These are phyloP conservation scores for Diospyros lotus DNA, from an alignment of 148 eudicot species.

Conservation along the genomic window DNA sequence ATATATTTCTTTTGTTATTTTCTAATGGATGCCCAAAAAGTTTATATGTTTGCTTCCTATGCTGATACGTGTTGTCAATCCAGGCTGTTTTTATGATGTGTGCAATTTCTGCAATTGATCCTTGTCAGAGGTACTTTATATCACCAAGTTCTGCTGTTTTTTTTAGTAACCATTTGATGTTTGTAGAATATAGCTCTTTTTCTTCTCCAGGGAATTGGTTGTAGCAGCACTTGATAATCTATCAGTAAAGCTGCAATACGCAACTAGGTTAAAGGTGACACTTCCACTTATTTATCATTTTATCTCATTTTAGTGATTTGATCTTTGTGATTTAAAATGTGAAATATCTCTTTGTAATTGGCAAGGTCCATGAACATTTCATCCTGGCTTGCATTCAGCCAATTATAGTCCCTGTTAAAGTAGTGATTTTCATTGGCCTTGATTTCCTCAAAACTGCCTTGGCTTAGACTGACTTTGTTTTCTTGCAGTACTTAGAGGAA, in stretches of 20 bases:
- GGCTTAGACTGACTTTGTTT: neutral
- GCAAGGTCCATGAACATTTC: neutral
- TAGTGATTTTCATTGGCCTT: neutral
- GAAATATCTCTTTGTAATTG: neutral
- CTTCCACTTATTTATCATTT: slow-evolving; percentile 12
- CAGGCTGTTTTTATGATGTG: slow-evolving; percentile 92
- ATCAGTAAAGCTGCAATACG: slow-evolving; percentile 55
- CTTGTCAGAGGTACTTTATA: slow-evolving; percentile 62
- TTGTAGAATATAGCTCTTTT: neutral
- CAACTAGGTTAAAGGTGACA: slow-evolving; percentile 68
- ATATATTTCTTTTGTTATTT: neutral
- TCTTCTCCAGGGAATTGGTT: slow-evolving; percentile 69
- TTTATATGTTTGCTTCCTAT: neutral
- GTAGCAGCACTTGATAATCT: slow-evolving; percentile 65
- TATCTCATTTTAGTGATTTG: neutral
- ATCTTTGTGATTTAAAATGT: slow-evolving; percentile 4
- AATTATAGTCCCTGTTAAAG: neutral
- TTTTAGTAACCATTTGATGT: slow-evolving; percentile 5
- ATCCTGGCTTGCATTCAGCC: neutral
- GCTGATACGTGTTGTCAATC: slow-evolving; percentile 18
- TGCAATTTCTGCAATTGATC: slow-evolving; percentile 71
- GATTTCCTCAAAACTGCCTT: neutral
- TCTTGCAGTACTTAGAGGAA: slow-evolving; percentile 77
- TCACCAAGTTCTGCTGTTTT: slow-evolving; percentile 4
- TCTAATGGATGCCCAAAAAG: neutral